Evolutionary conservation across 192 early-diverging fungal genomes (phyloP).

Genomic region (Coemansia sp.): DNA sequence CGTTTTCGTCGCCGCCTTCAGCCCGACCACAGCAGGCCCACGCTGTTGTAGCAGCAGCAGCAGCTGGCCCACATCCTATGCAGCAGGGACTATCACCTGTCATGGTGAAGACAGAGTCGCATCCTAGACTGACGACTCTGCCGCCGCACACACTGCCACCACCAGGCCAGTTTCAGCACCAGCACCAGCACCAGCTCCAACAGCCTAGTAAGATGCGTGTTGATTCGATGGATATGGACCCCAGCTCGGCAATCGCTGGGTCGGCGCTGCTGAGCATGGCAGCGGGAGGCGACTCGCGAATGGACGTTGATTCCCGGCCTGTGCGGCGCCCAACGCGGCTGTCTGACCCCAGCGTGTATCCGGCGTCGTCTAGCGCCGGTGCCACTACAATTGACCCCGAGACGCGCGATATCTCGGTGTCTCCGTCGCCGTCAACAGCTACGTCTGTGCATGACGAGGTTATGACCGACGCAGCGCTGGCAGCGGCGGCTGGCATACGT

Average conservation of each 20-base stretch:
- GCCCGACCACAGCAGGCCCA: background rate
- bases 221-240: conserved; percentile 26
- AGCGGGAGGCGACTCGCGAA: conserved; percentile 23
- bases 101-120: background rate
- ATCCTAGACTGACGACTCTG: conserved; percentile 1
- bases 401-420: conserved; percentile 50
- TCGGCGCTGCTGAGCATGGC: conserved; percentile 56
- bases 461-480: background rate
- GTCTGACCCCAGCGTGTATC: conserved; percentile 48
- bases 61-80: too few relatives aligned
- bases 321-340: conserved; percentile 31
- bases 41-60: background rate
- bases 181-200: background rate
- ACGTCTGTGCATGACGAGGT: conserved; percentile 11
- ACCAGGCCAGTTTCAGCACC: conserved; percentile 2
- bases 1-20: conserved; percentile 18
- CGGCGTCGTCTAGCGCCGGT: conserved; percentile 15
- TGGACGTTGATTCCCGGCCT: conserved; percentile 20
- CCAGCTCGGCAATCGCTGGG: conserved; percentile 49
- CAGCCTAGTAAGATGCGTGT: conserved; percentile 4
- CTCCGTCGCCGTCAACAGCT: conserved; percentile 40
- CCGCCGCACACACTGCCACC: conserved; percentile 7
- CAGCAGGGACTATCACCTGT: background rate
- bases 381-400: conserved; percentile 29
- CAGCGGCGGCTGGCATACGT: background rate